Conservation (phyloP, 2,329 filamentous ascomycete genomes). For the Monilinia aucupariae region DNA sequence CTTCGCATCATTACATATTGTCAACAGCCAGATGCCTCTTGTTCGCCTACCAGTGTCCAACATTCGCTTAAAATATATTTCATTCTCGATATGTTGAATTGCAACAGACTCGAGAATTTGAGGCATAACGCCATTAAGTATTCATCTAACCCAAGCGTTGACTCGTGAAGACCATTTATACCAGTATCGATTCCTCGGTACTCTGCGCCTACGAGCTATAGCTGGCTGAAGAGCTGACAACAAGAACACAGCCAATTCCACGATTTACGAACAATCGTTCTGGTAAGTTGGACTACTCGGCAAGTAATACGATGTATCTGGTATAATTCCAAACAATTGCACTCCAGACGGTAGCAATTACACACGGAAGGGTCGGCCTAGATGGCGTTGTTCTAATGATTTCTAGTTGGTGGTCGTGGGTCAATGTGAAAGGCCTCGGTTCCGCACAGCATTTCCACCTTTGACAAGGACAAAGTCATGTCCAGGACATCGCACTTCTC, state of each 20-base stretch:
- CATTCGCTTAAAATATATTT: too few species aligned
- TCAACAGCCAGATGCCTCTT: too few species aligned
- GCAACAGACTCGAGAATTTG: too few species aligned
- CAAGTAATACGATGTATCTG: background rate
- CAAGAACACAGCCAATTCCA: background rate
- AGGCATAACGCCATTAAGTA: background rate
- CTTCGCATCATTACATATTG: too few species aligned
- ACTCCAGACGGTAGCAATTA: background rate
- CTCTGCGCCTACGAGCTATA: too few species aligned
- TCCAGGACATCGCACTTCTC: background rate
- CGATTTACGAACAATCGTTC: background rate
- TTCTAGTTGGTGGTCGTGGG: too few species aligned
- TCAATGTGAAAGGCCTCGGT: background rate
- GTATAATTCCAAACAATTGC: background rate
- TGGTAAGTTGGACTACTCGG: background rate
- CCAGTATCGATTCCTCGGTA: too few species aligned
- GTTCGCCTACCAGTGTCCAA: too few species aligned
- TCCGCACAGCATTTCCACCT: background rate
- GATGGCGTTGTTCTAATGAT: background rate
- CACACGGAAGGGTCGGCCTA: background rate
- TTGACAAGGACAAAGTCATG: background rate
- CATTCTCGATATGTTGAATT: too few species aligned
- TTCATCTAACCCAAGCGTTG: too few species aligned
- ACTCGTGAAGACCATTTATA: too few species aligned
- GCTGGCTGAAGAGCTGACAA: too few species aligned